Evolutionary conservation across 495 filamentous ascomycete genomes (phyloP), one percentile per base, ranked within the genome.

Genomic region (Lasiosphaeria ovina): DNA sequence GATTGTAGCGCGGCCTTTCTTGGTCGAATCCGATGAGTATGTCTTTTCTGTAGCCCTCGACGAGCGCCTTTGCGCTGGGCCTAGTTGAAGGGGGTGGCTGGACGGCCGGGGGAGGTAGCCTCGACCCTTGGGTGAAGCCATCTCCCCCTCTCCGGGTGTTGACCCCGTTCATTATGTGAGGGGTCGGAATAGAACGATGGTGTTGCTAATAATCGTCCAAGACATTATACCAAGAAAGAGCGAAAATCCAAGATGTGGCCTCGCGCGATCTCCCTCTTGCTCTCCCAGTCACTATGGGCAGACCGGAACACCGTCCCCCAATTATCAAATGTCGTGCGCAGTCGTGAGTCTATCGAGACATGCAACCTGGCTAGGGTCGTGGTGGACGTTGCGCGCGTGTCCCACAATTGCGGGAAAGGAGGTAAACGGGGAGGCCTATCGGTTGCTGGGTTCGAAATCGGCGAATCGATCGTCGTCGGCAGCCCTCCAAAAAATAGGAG

Each of bases 11-110:
- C 42, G 75, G 72, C 54, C 64, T 74, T 50, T 81, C 74, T 50
- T 64, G 73, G 57, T 77, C 75, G 54, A 79, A 79, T 16, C 72
- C 73, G 62, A 68, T 72, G 42, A 76, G 12, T 36, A 75, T 74
- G 24, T 79, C 77, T n/a, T 74, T 71, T 49, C 70, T 67, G 62
- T 82, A 84, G 10, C 78, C 77, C 6, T 82, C 78, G 36, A 83
- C 66, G 35, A 83, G 54, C 2, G 57, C 67, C 61, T 69, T 71
- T 55, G 64, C 72, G 34, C 61, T 72, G 5, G 76, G 76, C 55
- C 56, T 53, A 54, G 66, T 59, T 4, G 12, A 5, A 5, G 44
- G 44, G 5, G 44, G 44, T 4, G 54, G 63, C 14, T 55, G 65
- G 16, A 51, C 50, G 31, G 49, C 54, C 1, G 62, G 54, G 31